These are phyloP conservation scores for Camellia sinensis DNA, from an alignment of 148 eudicot genomes.

Conservation along the genomic window DNA sequence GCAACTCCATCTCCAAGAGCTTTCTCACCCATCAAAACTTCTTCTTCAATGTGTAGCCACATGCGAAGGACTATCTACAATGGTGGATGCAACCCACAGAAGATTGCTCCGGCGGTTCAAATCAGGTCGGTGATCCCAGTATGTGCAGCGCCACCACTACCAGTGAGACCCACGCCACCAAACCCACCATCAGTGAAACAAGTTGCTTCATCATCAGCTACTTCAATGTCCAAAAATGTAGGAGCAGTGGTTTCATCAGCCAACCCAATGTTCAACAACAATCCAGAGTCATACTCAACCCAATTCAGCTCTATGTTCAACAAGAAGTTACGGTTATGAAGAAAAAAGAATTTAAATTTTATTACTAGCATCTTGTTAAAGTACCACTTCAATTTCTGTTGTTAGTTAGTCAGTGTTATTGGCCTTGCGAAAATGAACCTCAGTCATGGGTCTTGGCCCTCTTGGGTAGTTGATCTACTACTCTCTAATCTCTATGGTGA, in stretches of 20 bases:
- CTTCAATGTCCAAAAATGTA: background rate
- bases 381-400: background rate
- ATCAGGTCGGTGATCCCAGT: conserved; percentile 47
- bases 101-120: conserved; percentile 43
- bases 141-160: conserved; percentile 37
- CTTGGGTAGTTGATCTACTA: background rate
- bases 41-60: too few relatives aligned
- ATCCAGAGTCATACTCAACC: background rate
- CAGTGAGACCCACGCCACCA: background rate
- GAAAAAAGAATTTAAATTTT: background rate
- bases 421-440: background rate
- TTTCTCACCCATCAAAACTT: background rate
- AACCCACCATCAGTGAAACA: conserved; percentile 15
- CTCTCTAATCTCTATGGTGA: background rate
- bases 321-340: conserved; percentile 4
- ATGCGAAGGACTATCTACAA: too few relatives aligned
- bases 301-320: conserved; percentile 6
- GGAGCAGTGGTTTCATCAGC: background rate
- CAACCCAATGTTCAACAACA: background rate
- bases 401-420: background rate
- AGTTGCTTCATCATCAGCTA: conserved; percentile 4
- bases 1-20: background rate
- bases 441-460: background rate
- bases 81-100: conserved; percentile 20
- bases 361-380: background rate